phyloP scores from a whole-genome alignment of 768 basidiomycete genomes.

The Gelatoporia subvermispora region DNA sequence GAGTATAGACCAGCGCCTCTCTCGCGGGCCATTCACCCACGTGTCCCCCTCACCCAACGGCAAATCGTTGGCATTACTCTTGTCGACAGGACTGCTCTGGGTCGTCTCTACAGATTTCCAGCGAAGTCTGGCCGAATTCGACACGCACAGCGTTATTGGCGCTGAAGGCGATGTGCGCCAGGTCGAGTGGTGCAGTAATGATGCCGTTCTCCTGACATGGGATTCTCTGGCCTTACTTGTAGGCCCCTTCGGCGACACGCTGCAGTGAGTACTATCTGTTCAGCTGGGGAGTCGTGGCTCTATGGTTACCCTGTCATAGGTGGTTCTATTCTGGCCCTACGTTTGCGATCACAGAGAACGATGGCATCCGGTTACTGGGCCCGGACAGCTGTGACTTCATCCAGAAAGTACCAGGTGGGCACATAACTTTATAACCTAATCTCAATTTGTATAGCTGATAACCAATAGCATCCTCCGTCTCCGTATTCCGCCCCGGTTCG shows the following conservation, averaged over 20 bases:
- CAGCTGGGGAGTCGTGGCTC: background rate
- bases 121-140: constrained; percentile 82
- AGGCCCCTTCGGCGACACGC: constrained; percentile 86
- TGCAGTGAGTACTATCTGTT: constrained; percentile 78
- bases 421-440: background rate
- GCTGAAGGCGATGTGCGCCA: constrained; percentile 58
- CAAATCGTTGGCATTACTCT: constrained; percentile 83
- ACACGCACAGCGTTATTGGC: constrained; percentile 52
- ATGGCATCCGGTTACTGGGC: constrained; percentile 83
- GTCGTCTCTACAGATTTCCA: constrained; percentile 96
- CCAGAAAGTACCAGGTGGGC: constrained; percentile 87
- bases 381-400: constrained; percentile 82
- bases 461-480: constrained; percentile 60
- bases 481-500: constrained; percentile 90
- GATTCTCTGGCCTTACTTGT: constrained; percentile 71
- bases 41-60: constrained; percentile 92
- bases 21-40: constrained; percentile 84
- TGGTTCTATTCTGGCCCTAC: constrained; percentile 75
- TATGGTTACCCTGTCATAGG: constrained; percentile 39
- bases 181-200: constrained; percentile 95
- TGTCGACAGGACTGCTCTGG: constrained; percentile 69
- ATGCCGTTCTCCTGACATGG: constrained; percentile 89
- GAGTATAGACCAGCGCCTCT: constrained; percentile 79
- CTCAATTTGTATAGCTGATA: background rate
- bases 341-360: constrained; percentile 79